phyloP scores from a whole-genome alignment of 805 yeast species.

The Pichia thaimueangensis region DNA sequence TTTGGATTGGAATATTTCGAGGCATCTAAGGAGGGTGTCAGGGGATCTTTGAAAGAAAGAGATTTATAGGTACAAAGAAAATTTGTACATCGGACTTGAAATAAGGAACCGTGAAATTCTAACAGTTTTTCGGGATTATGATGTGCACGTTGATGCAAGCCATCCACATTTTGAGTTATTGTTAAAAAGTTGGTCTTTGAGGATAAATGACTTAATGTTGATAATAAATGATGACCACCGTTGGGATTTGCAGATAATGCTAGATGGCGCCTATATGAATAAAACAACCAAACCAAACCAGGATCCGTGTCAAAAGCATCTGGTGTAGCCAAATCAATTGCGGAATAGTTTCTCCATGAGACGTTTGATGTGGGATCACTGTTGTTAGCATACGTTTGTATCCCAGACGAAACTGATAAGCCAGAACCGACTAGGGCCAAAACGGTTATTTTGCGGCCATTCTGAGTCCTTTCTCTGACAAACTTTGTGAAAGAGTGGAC shows the following conservation, averaged over 20 bases:
- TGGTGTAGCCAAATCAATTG: constrained; percentile 84
- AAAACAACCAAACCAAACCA: constrained; percentile 85
- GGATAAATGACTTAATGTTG: constrained; percentile 46
- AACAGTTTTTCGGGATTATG: constrained; percentile 48
- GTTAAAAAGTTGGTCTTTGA: constrained; percentile 43
- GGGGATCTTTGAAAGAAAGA: constrained; percentile 48
- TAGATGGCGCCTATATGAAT: constrained; percentile 57
- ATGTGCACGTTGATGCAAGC: constrained; percentile 58
- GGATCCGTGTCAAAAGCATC: constrained; percentile 84
- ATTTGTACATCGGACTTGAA: constrained; percentile 66
- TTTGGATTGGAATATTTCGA: constrained; percentile 11
- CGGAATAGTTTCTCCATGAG: constrained; percentile 64
- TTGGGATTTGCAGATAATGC: constrained; percentile 71
- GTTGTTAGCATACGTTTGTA: constrained; percentile 47
- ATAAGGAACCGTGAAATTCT: constrained; percentile 77
- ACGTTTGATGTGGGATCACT: constrained; percentile 59
- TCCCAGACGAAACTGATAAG: constrained; percentile 68
- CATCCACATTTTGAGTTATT: constrained; percentile 82
- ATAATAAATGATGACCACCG: constrained; percentile 63
- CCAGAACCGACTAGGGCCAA: constrained; percentile 80
- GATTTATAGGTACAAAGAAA: constrained; percentile 59
- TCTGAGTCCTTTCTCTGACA: constrained; percentile 5
- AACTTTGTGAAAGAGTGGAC: constrained; percentile 40
- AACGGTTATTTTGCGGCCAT: constrained; percentile 2
- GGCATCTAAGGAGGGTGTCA: constrained; percentile 35